phyloP scores from a whole-genome alignment of 2,329 filamentous ascomycete species.

The Fusarium sp. region DNA sequence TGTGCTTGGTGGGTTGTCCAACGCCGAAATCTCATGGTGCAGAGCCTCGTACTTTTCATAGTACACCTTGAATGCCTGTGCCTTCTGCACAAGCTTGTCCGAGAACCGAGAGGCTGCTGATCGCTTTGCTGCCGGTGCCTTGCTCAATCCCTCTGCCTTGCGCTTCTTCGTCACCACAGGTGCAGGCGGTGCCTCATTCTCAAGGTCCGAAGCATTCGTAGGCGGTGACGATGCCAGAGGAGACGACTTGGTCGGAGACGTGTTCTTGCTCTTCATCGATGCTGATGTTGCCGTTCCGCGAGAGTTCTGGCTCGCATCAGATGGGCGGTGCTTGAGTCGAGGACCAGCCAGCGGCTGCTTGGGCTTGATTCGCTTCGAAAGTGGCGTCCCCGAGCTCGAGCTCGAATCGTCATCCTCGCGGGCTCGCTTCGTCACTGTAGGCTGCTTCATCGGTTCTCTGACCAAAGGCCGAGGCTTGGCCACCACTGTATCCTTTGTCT shows the following conservation, averaged over 20 bases:
- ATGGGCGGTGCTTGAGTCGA: constrained; percentile 58
- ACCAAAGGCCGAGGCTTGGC: constrained; percentile 46
- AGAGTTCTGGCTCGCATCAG: constrained; percentile 62
- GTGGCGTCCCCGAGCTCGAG: constrained; percentile 69
- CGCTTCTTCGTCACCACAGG: constrained; percentile 57
- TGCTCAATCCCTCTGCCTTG: constrained; percentile 49
- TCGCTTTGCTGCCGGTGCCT: constrained; percentile 45
- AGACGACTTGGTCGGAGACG: constrained; percentile 72
- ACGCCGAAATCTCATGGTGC: constrained; percentile 65
- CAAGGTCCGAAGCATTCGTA: constrained; percentile 73
- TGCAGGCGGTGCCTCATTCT: constrained; percentile 53
- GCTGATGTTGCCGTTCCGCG: constrained; percentile 53
- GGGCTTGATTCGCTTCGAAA: constrained; percentile 69
- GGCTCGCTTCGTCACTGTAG: constrained; percentile 60
- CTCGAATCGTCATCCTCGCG: constrained; percentile 67
- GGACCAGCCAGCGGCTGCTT: constrained; percentile 53
- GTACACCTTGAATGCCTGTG: constrained; percentile 65
- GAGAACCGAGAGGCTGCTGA: constrained; percentile 45
- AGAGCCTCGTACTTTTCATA: constrained; percentile 69
- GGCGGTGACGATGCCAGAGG: constrained; percentile 74
- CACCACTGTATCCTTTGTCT: constrained; percentile 48
- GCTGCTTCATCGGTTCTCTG: constrained; percentile 49
- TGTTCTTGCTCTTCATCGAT: constrained; percentile 63
- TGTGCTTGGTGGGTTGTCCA: constrained; percentile 63
- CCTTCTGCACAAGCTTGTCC: constrained; percentile 63